phyloP scores from a whole-genome alignment of 139 green algal genomes.

The Raphidocelis subcapitata region DNA sequence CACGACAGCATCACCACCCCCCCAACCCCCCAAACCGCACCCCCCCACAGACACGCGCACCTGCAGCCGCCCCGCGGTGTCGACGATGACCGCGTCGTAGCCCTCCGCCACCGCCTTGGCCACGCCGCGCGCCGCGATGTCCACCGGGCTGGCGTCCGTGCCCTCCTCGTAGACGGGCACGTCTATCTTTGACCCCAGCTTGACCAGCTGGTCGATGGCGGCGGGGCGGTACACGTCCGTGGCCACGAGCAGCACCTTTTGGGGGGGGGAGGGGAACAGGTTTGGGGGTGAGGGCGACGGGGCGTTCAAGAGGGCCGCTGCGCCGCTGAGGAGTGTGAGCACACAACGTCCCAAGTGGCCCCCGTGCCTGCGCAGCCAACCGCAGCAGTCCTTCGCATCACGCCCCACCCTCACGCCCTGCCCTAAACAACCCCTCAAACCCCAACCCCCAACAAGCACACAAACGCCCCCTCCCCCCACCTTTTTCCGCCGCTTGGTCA shows the following conservation, averaged over 20 bases:
- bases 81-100: slow-evolving; percentile 90
- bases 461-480: slow-evolving; percentile 29
- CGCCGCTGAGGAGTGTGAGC: too few relatives aligned
- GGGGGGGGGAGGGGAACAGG: too few relatives aligned
- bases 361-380: too few relatives aligned
- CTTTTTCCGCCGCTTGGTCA: slow-evolving; percentile 77
- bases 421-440: too few relatives aligned
- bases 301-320: too few relatives aligned
- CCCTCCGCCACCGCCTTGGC: slow-evolving; percentile 65
- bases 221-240: slow-evolving; percentile 50
- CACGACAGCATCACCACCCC: not conserved
- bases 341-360: too few relatives aligned
- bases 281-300: not conserved
- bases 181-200: slow-evolving; percentile 76
- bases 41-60: slow-evolving; percentile 32
- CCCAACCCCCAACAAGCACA: too few relatives aligned
- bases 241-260: slow-evolving; percentile 21
- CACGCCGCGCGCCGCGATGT: slow-evolving; percentile 62
- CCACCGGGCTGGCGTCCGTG: slow-evolving; percentile 46
- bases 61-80: slow-evolving; percentile 95
- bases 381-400: too few relatives aligned
- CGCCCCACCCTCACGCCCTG: too few relatives aligned
- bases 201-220: slow-evolving; percentile 96
- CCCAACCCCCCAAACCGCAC: not conserved
- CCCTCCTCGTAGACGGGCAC: slow-evolving; percentile 93